Evolutionary conservation across 495 filamentous ascomycete genomes (phyloP), one percentile per base, ranked within the genome.

Genomic region (Tuber aestivum): DNA sequence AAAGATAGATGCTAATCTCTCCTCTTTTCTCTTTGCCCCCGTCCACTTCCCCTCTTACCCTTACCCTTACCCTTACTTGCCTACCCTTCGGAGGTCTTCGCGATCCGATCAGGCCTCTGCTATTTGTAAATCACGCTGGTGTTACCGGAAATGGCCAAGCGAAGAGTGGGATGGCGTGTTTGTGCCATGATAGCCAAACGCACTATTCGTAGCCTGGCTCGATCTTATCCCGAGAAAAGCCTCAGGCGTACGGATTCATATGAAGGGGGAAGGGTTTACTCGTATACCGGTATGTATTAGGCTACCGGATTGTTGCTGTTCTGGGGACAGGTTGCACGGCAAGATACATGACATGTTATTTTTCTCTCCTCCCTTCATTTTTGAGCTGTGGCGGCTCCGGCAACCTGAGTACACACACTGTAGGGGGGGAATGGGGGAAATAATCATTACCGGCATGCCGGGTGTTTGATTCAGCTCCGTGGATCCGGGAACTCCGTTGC

Each of bases 401-500:
- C 32, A 9, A 61, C 50, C 16, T 27, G 6, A 14, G 50, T 10
- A 18, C 10, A 32, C 12, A 14, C n/a, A n/a, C n/a, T n/a, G n/a
- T n/a, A 12, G 3, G 3, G n/a, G n/a, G n/a, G 3, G 56, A 65
- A 65, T 65, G 14, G 56, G 56, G 56, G 56, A 32, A 65, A 65
- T 65, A 32, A 65, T 65, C 56, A 65, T 65, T 65, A 16, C 56
- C 56, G 56, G 56, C 56, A 65, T 65, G 56, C 56, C 56, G 27
- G 56, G n/a, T 65, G 27, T 65, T 65, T 65, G 56, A 65, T 32
- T 32, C 56, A 65, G 32, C 56, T 65, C 56, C 12, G 56, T 65
- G 56, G 12, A 10, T 6, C 56, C 56, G 3, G 27, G 56, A 65
- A 65, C 56, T 65, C 18, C 56, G 14, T 65, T 32, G 10, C 56